A percentile compares a stretch with the other conserved stretches of the same genome.
These are phyloP conservation scores for Zopfia rhizophila DNA, from an alignment of 2,329 filamentous ascomycete species.

Conservation along the genomic window DNA sequence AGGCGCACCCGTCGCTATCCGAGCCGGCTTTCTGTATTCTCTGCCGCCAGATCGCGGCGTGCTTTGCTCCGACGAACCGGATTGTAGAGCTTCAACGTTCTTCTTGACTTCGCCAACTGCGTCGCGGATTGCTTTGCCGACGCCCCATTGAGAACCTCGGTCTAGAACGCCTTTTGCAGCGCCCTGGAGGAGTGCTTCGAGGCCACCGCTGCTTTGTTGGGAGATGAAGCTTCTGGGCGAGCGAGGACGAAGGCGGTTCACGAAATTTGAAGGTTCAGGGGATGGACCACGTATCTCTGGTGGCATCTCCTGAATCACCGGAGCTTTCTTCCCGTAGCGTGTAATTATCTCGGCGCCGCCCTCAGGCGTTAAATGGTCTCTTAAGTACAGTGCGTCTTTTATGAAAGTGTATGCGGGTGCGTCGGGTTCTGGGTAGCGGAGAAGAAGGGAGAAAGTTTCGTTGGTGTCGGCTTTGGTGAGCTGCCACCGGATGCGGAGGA, in stretches of 20 bases:
- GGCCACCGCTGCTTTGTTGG: constrained; percentile 50
- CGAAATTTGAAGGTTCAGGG: constrained; percentile 34
- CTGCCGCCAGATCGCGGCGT: constrained; percentile 47
- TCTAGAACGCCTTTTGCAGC: constrained; percentile 80
- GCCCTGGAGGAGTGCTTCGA: constrained; percentile 79
- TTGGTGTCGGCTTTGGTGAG: constrained; percentile 90
- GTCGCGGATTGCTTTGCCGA: constrained; percentile 83
- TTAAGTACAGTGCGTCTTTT: constrained; percentile 82
- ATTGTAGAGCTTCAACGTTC: constrained; percentile 75
- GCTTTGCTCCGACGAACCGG: constrained; percentile 39
- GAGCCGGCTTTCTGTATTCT: constrained; percentile 45
- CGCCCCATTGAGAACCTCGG: constrained; percentile 77
- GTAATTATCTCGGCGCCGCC: constrained; percentile 74
- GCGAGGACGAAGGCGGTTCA: constrained; percentile 35
- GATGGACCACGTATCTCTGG: constrained; percentile 43
- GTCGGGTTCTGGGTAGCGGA: constrained; percentile 79
- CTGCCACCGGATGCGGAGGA: constrained; percentile 90
- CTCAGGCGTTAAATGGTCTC: constrained; percentile 69
- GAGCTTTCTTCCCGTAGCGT: constrained; percentile 71
- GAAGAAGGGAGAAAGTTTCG: constrained; percentile 79
- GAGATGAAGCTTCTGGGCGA: constrained; percentile 40
- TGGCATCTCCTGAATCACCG: constrained; percentile 37
- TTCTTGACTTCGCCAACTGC: constrained; percentile 82
- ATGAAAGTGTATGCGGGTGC: constrained; percentile 82
- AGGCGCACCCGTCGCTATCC: constrained; percentile 36